A percentile compares a stretch with the other conserved stretches of the same genome.
phyloP scores from a whole-genome alignment of 2,329 filamentous ascomycete species.

The Curvularia lunata region DNA sequence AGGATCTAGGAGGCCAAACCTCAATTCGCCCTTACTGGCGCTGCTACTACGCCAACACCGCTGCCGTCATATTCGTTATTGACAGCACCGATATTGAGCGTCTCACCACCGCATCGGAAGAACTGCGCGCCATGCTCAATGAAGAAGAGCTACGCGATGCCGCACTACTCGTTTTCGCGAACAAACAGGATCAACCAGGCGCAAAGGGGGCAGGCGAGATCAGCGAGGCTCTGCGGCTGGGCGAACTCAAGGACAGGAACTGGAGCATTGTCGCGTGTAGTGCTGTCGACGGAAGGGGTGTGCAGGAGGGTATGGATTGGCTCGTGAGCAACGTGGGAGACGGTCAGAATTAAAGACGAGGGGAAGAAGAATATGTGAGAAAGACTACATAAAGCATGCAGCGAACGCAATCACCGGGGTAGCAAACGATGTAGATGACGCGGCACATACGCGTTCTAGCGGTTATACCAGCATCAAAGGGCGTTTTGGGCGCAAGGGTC shows the following conservation, averaged over 20 bases:
- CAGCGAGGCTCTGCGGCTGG: slow-evolving; percentile 86
- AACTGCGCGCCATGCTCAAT: slow-evolving; percentile 92
- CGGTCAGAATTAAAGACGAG: slow-evolving; percentile 4
- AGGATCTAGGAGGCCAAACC: slow-evolving; percentile 97
- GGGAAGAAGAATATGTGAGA: not conserved
- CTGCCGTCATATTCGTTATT: slow-evolving; percentile 97
- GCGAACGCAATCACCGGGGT: slow-evolving; percentile 4
- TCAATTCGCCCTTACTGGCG: slow-evolving; percentile 98
- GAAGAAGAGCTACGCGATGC: slow-evolving; percentile 97
- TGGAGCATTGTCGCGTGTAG: slow-evolving; percentile 99
- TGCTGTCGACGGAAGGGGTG: slow-evolving; percentile 91
- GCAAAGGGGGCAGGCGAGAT: slow-evolving; percentile 97
- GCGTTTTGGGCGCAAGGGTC: slow-evolving; percentile 25
- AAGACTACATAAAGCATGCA: not conserved
- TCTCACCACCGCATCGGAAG: slow-evolving; percentile 88
- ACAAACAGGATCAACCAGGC: slow-evolving; percentile 98
- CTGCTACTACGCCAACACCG: slow-evolving; percentile 99
- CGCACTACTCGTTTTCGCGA: slow-evolving; percentile 91
- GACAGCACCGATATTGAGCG: slow-evolving; percentile 98
- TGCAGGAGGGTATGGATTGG: slow-evolving; percentile 99
- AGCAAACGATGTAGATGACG: slow-evolving; percentile 16
- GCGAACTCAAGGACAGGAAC: slow-evolving; percentile 92
- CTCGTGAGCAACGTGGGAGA: slow-evolving; percentile 70
- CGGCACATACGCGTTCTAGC: slow-evolving; percentile 11
- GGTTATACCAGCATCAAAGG: slow-evolving; percentile 31